Evolutionary conservation across 176 grass and related monocot species (phyloP).

Genomic region (Oryza officinalis): DNA sequence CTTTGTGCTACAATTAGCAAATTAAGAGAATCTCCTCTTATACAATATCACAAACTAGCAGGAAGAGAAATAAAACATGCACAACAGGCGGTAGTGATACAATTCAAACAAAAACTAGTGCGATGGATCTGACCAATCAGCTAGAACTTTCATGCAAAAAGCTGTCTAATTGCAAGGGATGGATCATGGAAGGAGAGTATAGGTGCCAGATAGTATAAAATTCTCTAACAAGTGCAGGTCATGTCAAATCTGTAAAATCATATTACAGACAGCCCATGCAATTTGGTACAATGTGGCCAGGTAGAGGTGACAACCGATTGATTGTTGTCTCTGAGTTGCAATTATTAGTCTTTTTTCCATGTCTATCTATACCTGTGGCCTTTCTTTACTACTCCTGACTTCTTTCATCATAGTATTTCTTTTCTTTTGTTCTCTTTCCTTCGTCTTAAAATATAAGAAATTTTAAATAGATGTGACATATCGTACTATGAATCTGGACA

Average conservation of each 20-base stretch:
- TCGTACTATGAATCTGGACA: too few species aligned
- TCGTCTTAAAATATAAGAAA: too few species aligned
- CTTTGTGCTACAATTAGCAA: neutral
- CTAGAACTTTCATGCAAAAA: neutral
- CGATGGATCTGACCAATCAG: constrained; percentile 3
- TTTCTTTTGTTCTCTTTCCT: neutral
- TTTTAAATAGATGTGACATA: too few species aligned
- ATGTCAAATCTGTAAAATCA: constrained; percentile 41
- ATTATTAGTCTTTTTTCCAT: constrained; percentile 47
- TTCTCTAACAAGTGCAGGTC: constrained; percentile 6
- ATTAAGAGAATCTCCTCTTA: neutral
- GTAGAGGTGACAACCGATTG: constrained; percentile 57
- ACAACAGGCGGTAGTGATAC: neutral
- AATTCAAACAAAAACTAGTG: neutral
- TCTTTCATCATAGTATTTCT: neutral
- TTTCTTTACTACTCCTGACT: neutral
- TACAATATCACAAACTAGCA: neutral
- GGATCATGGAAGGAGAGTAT: neutral
- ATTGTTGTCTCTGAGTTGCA: constrained; percentile 40
- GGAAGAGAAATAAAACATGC: neutral
- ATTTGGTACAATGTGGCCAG: constrained; percentile 36
- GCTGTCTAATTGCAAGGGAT: neutral
- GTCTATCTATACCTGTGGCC: neutral
- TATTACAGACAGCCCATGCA: constrained; percentile 24
- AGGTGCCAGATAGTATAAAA: constrained; percentile 19